A percentile compares a stretch with the other conserved stretches of the same genome.
phyloP scores from a whole-genome alignment of 2,329 filamentous ascomycete genomes.

The Nothophaeocryptopus gaeumannii region DNA sequence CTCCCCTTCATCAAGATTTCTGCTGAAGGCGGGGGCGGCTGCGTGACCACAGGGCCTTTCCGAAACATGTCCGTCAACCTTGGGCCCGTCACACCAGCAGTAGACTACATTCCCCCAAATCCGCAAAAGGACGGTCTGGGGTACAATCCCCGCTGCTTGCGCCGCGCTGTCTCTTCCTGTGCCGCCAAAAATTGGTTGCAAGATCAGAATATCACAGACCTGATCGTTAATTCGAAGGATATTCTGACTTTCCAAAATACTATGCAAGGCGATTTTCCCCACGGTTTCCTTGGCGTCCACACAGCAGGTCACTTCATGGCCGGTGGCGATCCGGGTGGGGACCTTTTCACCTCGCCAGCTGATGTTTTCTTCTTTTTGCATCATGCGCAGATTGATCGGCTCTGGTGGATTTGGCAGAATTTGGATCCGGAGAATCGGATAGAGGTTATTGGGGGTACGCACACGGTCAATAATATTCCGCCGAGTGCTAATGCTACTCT shows the following conservation, averaged over 20 bases:
- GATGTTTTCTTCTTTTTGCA: conserved; percentile 51
- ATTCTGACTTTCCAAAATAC: conserved; percentile 26
- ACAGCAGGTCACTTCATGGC: conserved; percentile 48
- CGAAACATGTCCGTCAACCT: conserved; percentile 37
- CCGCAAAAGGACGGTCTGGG: conserved; percentile 31
- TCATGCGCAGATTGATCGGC: conserved; percentile 48
- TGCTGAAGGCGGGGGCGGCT: conserved; percentile 55
- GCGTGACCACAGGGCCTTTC: conserved; percentile 52
- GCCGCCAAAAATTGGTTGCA: conserved; percentile 13
- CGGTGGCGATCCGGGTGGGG: conserved; percentile 47
- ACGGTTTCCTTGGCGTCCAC: conserved; percentile 38
- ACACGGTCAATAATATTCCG: background rate
- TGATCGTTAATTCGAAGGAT: conserved; percentile 20
- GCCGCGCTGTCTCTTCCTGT: conserved; percentile 33
- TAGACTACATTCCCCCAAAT: conserved; percentile 32
- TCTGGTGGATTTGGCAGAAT: conserved; percentile 53
- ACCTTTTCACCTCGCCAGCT: conserved; percentile 46
- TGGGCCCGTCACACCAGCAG: conserved; percentile 25
- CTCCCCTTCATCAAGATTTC: conserved; percentile 33
- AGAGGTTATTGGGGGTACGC: conserved; percentile 1
- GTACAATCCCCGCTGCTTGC: conserved; percentile 38
- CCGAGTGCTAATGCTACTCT: background rate
- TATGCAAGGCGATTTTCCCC: conserved; percentile 28
- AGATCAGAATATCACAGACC: conserved; percentile 19
- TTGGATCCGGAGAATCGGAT: conserved; percentile 31